phyloP scores from a whole-genome alignment of 768 basidiomycete genomes.

The Lactifluus rugatus region DNA sequence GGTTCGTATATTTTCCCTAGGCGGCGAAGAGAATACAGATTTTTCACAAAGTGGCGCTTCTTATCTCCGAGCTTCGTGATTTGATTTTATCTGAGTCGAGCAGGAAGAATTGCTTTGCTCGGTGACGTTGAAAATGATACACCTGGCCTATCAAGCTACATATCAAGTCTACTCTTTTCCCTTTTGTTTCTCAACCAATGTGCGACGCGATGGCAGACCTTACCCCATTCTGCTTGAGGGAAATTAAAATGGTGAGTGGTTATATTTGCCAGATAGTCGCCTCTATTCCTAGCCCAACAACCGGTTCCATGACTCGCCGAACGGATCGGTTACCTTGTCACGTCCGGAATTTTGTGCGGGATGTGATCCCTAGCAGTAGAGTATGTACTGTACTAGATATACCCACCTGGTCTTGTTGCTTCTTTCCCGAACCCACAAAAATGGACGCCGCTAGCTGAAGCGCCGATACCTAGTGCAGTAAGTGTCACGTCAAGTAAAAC shows the following conservation, averaged over 20 bases:
- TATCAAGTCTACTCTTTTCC: not conserved
- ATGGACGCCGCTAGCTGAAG: slow-evolving; percentile 1
- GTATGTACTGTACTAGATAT: no score
- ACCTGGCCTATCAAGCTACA: not conserved
- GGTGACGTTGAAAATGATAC: not conserved
- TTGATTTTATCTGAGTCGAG: not conserved
- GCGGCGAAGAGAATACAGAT: not conserved
- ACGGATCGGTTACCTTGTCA: not conserved
- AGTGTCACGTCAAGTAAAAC: slow-evolving; percentile 4
- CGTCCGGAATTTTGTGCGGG: no score
- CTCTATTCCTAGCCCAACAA: not conserved
- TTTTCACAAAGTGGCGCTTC: not conserved
- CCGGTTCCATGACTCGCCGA: not conserved
- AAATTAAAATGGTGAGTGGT: not conserved
- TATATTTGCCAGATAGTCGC: not conserved
- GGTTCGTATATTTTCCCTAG: not conserved
- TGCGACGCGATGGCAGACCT: not conserved
- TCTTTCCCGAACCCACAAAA: not conserved
- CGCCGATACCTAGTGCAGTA: slow-evolving; percentile 1
- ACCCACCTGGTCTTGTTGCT: not conserved
- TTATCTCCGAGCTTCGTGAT: not conserved
- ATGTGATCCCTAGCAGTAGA: no score
- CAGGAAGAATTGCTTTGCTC: not conserved
- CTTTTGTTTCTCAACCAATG: not conserved
- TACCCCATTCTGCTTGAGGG: not conserved